Conservation (phyloP, 345 rosid species). For the Syzygium oleosum region DNA sequence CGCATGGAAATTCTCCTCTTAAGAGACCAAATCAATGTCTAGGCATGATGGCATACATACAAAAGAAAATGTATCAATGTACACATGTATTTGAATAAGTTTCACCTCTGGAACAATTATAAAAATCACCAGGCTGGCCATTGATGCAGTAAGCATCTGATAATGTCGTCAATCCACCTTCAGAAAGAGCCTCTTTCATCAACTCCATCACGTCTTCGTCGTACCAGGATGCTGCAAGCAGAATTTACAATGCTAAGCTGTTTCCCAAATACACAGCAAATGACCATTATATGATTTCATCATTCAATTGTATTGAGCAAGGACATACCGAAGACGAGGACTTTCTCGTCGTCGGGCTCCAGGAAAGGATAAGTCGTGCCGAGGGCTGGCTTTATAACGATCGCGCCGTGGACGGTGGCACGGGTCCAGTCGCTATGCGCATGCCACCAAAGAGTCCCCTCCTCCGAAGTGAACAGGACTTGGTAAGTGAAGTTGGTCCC, state of each 20-base stretch:
- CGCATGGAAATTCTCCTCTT: neutral
- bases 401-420: constrained; percentile 26
- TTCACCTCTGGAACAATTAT: constrained; percentile 9
- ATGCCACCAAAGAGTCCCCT: constrained; percentile 24
- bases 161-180: constrained; percentile 15
- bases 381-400: constrained; percentile 14
- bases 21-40: neutral
- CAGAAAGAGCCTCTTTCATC: neutral
- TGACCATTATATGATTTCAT: neutral
- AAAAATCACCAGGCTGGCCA: constrained; percentile 29
- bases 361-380: constrained; percentile 26
- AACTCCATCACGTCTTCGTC: constrained; percentile 10
- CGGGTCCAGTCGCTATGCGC: constrained; percentile 25
- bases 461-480: constrained; percentile 11
- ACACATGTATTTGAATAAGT: neutral
- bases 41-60: neutral
- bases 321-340: constrained; percentile 20
- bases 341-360: constrained; percentile 11
- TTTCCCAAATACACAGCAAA: neutral
- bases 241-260: neutral
- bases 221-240: constrained; percentile 22
- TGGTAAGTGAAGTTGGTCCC: constrained; percentile 13
- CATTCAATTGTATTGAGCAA: neutral
- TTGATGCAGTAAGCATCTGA: constrained; percentile 32
- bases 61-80: neutral